Percentiles rank a stretch among this genome's conserved stretches.
These are phyloP conservation scores for Colletotrichum lupini DNA, from an alignment of 2,329 filamentous ascomycete genomes.

Conservation along the genomic window DNA sequence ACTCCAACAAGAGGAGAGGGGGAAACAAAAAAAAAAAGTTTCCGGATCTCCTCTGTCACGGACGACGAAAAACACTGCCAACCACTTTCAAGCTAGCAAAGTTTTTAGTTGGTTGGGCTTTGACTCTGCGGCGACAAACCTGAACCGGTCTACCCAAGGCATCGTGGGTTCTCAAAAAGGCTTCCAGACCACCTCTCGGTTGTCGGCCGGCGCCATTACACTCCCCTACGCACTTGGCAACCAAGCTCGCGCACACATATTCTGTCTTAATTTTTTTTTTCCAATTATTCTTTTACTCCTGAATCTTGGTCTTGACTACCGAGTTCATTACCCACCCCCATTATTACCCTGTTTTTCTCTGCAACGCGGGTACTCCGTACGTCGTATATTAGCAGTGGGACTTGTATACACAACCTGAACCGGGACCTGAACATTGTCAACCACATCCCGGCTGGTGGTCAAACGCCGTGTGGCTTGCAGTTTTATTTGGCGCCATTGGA, in stretches of 20 bases:
- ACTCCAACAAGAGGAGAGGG: not conserved
- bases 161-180: constrained; percentile 24
- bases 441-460: constrained; percentile 10
- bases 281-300: constrained; percentile 15
- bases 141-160: constrained; percentile 31
- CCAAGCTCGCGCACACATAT: constrained; percentile 1
- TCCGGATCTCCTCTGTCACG: not conserved
- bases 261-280: not conserved
- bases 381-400: constrained; percentile 30
- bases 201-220: constrained; percentile 12
- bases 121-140: constrained; percentile 25
- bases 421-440: not conserved
- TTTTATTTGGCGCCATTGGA: constrained; percentile 19
- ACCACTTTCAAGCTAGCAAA: constrained; percentile 1
- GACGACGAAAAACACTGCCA: constrained; percentile 4
- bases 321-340: not conserved
- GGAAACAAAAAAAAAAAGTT: not conserved
- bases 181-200: constrained; percentile 26
- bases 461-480: constrained; percentile 31
- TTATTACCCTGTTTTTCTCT: not conserved
- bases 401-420: not conserved
- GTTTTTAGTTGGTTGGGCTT: constrained; percentile 18
- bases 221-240: not conserved
- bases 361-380: constrained; percentile 17
- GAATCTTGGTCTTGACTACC: constrained; percentile 17